These are phyloP conservation scores for Ramichloridium luteum DNA, from an alignment of 2,329 filamentous ascomycete genomes.

Conservation along the genomic window DNA sequence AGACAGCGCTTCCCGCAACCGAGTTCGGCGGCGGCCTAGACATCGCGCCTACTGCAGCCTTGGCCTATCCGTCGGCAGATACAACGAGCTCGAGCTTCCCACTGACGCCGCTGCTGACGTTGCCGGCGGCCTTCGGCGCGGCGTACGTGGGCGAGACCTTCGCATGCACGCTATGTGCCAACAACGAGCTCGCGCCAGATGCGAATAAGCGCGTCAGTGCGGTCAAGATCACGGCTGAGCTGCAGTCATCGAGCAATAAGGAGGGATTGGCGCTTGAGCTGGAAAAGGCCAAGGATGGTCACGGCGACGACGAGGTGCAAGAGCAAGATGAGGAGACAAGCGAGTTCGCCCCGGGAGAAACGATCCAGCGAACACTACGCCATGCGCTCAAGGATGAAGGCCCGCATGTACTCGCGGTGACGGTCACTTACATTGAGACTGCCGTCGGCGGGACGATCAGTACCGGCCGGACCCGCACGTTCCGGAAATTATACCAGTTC, in stretches of 20 bases:
- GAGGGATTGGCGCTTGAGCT: constrained; percentile 47
- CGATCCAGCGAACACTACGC: constrained; percentile 67
- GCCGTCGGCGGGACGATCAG: constrained; percentile 34
- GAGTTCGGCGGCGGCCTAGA: constrained; percentile 34
- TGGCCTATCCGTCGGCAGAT: constrained; percentile 53
- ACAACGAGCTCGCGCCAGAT: constrained; percentile 55
- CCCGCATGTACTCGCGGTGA: constrained; percentile 84
- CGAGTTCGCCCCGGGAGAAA: constrained; percentile 48
- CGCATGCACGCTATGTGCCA: constrained; percentile 88
- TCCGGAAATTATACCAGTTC: constrained; percentile 94
- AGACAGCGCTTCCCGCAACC: constrained; percentile 50
- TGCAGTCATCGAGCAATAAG: constrained; percentile 78
- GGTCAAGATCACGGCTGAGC: constrained; percentile 76
- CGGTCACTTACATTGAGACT: constrained; percentile 86
- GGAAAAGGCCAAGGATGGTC: constrained; percentile 29
- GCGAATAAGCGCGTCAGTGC: constrained; percentile 49
- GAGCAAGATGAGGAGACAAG: constrained; percentile 10
- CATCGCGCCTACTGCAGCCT: constrained; percentile 49
- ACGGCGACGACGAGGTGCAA: constrained; percentile 37
- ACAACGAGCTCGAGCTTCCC: constrained; percentile 40
- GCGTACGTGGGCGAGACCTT: constrained; percentile 95
- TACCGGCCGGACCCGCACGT: constrained; percentile 61
- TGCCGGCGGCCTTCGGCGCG: constrained; percentile 83
- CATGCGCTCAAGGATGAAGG: constrained; percentile 92
- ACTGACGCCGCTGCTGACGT: constrained; percentile 54